phyloP scores from a whole-genome alignment of 495 filamentous ascomycete species.

The Podospora bellae-mahoneyi region DNA sequence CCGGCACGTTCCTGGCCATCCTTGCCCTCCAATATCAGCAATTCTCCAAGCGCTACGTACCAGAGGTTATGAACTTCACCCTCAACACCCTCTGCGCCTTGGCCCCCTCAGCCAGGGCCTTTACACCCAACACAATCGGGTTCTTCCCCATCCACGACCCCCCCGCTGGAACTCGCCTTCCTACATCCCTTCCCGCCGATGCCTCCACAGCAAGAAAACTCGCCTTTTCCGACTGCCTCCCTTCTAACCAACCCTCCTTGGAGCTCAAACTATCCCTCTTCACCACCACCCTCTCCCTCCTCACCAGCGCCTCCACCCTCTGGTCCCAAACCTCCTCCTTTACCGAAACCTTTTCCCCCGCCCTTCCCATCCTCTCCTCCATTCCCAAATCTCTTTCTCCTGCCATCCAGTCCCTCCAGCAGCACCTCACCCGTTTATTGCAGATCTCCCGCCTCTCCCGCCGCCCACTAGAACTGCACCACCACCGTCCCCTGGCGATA shows the following conservation, averaged over 20 bases:
- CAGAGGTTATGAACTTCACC: conserved; percentile 79
- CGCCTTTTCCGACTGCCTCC: conserved; percentile 51
- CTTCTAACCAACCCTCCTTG: conserved; percentile 40
- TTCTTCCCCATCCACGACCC: conserved; percentile 63
- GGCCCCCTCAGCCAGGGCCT: conserved; percentile 42
- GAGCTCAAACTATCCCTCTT: conserved; percentile 51
- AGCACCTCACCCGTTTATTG: conserved; percentile 47
- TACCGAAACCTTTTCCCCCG: conserved; percentile 65
- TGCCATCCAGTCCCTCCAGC: conserved; percentile 33
- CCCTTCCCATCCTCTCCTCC: conserved; percentile 49
- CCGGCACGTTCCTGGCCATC: conserved; percentile 73
- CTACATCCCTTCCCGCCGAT: not conserved
- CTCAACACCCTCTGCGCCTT: conserved; percentile 72
- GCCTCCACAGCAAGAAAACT: conserved; percentile 39
- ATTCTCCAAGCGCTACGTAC: conserved; percentile 78
- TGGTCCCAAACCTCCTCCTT: conserved; percentile 70
- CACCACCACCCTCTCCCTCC: conserved; percentile 53
- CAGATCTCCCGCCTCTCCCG: conserved; percentile 57
- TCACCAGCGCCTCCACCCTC: conserved; percentile 57
- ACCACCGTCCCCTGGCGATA: conserved; percentile 85
- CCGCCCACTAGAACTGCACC: conserved; percentile 79
- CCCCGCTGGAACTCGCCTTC: conserved; percentile 51
- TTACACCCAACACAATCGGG: conserved; percentile 43
- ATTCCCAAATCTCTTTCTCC: conserved; percentile 43
- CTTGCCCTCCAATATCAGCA: conserved; percentile 76